These are phyloP conservation scores for Boletales sp. DNA, from an alignment of 768 basidiomycete genomes.

Conservation along the genomic window DNA sequence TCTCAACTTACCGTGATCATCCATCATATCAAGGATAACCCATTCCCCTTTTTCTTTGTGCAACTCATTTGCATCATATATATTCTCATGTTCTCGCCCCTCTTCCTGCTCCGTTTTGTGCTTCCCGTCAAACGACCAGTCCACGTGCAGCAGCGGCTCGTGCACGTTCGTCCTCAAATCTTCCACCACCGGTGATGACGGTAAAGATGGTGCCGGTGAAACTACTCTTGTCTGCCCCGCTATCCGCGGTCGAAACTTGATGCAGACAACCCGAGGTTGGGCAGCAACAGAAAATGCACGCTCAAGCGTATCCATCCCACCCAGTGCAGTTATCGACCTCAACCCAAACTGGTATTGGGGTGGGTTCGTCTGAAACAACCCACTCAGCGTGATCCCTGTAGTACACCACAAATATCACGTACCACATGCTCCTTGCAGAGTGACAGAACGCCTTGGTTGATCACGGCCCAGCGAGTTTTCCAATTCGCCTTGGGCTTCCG, in stretches of 20 bases:
- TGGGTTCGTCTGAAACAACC: slow-evolving; percentile 33
- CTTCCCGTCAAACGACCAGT: not conserved
- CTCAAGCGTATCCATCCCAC: slow-evolving; percentile 42
- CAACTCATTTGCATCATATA: slow-evolving; percentile 7
- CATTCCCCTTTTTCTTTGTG: slow-evolving; percentile 37
- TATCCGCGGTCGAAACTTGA: slow-evolving; percentile 32
- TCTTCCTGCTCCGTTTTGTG: slow-evolving; percentile 4
- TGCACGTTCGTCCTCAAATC: slow-evolving; percentile 3
- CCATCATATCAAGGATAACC: slow-evolving; percentile 51
- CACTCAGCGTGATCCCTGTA: slow-evolving; percentile 1
- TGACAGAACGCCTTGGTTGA: slow-evolving; percentile 52
- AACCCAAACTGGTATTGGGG: slow-evolving; percentile 41
- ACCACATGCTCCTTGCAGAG: slow-evolving; percentile 55
- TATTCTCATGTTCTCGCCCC: not conserved
- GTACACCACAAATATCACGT: slow-evolving; percentile 17
- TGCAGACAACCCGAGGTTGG: slow-evolving; percentile 36
- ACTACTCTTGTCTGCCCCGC: not conserved
- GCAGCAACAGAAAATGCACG: slow-evolving; percentile 20
- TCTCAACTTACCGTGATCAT: slow-evolving; percentile 37
- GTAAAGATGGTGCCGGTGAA: slow-evolving; percentile 18
- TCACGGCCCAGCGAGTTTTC: slow-evolving; percentile 61
- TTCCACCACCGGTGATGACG: slow-evolving; percentile 25
- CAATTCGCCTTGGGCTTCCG: slow-evolving; percentile 49
- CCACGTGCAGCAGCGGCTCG: not conserved
- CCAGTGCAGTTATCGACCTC: slow-evolving; percentile 38